Evolutionary conservation across 306 rosid genomes (phyloP).

Genomic region (Vigna mungo): DNA sequence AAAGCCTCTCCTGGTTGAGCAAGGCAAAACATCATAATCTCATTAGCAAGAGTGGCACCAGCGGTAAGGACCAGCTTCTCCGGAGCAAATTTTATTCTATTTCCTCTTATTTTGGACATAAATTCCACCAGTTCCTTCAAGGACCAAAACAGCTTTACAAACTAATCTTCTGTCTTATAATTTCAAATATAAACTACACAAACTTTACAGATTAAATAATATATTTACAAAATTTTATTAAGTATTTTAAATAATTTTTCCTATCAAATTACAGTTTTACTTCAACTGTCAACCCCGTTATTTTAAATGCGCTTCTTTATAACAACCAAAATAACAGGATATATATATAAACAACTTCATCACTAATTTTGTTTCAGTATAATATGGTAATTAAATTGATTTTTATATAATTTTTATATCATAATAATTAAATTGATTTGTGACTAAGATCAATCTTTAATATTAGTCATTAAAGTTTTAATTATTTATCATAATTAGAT

Average conservation of each 20-base stretch:
- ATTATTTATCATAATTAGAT: too few species aligned
- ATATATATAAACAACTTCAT: too few species aligned
- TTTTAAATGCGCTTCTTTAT: not conserved
- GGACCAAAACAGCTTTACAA: too few species aligned
- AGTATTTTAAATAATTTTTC: not conserved
- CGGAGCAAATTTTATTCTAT: conserved; percentile 51
- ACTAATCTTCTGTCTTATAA: not conserved
- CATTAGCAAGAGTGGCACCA: conserved; percentile 91
- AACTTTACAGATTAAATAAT: not conserved
- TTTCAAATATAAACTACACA: not conserved
- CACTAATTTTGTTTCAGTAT: too few species aligned
- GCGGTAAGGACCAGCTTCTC: conserved; percentile 80
- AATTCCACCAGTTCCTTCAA: conserved; percentile 67
- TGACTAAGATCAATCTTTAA: too few species aligned
- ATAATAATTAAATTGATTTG: too few species aligned
- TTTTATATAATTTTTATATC: not conserved
- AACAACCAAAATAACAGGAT: too few species aligned
- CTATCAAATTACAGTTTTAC: not conserved
- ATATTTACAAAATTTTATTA: not conserved
- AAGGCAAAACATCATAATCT: conserved; percentile 84
- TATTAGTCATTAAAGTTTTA: too few species aligned
- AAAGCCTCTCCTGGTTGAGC: conserved; percentile 86
- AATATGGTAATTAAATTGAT: too few species aligned
- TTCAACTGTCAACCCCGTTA: not conserved
- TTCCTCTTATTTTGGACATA: conserved; percentile 73